A percentile compares a stretch with the other conserved stretches of the same genome.
Evolutionary conservation across 768 basidiomycete genomes (phyloP).

Genomic region (Suillus lakei): DNA sequence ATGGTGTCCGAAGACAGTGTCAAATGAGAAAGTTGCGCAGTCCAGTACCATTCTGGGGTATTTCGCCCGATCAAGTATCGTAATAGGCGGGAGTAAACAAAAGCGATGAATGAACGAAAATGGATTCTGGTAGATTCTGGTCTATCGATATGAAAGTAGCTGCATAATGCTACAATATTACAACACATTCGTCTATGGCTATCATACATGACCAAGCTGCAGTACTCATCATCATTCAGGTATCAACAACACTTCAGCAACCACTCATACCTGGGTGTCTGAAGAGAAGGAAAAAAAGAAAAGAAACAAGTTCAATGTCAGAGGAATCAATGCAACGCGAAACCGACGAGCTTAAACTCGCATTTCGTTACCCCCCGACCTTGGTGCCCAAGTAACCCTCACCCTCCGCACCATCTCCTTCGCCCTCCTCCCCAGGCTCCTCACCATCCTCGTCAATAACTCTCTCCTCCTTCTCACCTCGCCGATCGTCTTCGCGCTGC

Average conservation of each 20-base stretch:
- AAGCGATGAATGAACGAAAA: too few species aligned
- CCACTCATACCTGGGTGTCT: background rate
- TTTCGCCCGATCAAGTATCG: too few species aligned
- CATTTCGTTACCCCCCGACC: constrained; percentile 19
- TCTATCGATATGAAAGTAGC: too few species aligned
- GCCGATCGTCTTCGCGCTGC: constrained; percentile 62
- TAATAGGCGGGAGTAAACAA: too few species aligned
- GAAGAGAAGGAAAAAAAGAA: background rate
- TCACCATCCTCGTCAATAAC: constrained; percentile 33
- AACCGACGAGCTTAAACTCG: constrained; percentile 1
- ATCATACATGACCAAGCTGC: background rate
- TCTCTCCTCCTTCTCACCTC: constrained; percentile 26
- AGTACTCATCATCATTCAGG: background rate
- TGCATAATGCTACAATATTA: background rate
- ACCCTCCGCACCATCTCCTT: constrained; percentile 34
- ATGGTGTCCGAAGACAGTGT: too few species aligned
- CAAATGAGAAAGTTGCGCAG: too few species aligned
- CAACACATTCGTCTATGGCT: background rate
- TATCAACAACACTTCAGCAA: background rate
- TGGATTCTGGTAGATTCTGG: too few species aligned
- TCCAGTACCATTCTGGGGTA: too few species aligned
- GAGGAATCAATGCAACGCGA: background rate
- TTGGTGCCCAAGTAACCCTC: constrained; percentile 35
- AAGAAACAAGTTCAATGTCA: background rate
- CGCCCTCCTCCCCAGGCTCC: constrained; percentile 22